Evolutionary conservation across 441 rosid species (phyloP).

Genomic region (Rhodomyrtus psidioides): DNA sequence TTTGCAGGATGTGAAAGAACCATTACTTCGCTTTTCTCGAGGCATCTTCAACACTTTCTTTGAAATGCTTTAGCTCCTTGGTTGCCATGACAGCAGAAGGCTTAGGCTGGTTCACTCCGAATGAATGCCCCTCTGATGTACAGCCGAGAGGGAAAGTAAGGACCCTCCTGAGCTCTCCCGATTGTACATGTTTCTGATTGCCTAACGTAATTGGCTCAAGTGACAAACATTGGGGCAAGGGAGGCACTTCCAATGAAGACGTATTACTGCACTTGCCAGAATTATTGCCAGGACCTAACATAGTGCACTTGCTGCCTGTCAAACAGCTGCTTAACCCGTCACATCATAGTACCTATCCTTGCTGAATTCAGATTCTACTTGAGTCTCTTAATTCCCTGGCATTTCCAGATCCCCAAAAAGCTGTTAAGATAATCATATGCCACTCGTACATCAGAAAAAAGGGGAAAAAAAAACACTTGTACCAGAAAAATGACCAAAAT

Average conservation of each 20-base stretch:
- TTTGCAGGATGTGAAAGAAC: neutral
- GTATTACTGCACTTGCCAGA: conserved; percentile 39
- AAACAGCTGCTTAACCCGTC: conserved; percentile 11
- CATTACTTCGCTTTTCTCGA: conserved; percentile 50
- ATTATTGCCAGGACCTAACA: conserved; percentile 53
- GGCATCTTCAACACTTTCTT: conserved; percentile 63
- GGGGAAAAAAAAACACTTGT: neutral
- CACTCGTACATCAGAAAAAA: neutral
- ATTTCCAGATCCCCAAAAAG: neutral
- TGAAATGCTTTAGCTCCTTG: conserved; percentile 55
- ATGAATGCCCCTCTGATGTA: conserved; percentile 42
- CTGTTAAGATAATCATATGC: neutral
- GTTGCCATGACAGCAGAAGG: conserved; percentile 42
- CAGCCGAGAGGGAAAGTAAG: conserved; percentile 41
- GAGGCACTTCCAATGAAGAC: conserved; percentile 43
- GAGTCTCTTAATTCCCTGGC: neutral
- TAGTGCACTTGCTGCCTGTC: conserved; percentile 10
- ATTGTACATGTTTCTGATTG: conserved; percentile 39
- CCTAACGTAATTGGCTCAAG: conserved; percentile 55
- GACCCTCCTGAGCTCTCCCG: conserved; percentile 55
- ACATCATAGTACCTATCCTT: neutral
- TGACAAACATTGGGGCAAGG: conserved; percentile 36
- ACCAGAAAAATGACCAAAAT: neutral
- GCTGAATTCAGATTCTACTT: neutral
- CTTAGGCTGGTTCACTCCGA: conserved; percentile 34